phyloP scores from a whole-genome alignment of 768 basidiomycete species.

The Dioszegia hungarica region DNA sequence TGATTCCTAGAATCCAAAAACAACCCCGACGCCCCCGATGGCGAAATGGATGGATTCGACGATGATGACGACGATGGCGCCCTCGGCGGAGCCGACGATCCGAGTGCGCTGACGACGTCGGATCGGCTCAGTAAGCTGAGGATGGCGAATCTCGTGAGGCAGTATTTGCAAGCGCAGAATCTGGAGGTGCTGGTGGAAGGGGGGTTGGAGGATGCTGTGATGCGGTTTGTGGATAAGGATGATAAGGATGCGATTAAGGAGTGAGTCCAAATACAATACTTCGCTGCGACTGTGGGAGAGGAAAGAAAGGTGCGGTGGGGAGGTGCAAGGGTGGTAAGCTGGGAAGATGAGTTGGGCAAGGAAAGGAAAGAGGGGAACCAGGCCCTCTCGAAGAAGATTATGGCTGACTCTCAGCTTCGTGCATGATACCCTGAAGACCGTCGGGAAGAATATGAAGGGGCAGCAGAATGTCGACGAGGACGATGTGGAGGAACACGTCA shows the following conservation, averaged over 20 bases:
- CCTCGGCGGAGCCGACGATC: too few species aligned
- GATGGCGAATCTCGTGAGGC: slow-evolving; percentile 82
- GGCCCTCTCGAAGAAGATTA: too few species aligned
- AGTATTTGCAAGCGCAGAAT: slow-evolving; percentile 88
- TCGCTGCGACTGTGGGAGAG: too few species aligned
- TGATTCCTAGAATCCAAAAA: slow-evolving; percentile 55
- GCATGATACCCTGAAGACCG: slow-evolving; percentile 45
- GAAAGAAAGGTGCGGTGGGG: too few species aligned
- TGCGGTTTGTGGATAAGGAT: slow-evolving; percentile 95
- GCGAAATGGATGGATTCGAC: slow-evolving; percentile 60
- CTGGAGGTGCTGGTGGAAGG: slow-evolving; percentile 82
- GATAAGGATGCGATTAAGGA: slow-evolving; percentile 84
- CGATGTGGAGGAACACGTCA: slow-evolving; percentile 48
- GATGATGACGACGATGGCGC: slow-evolving; percentile 58
- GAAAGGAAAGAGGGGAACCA: too few species aligned
- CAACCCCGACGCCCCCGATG: slow-evolving; percentile 73
- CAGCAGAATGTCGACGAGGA: slow-evolving; percentile 43
- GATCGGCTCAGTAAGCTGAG: slow-evolving; percentile 63
- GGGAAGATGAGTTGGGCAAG: too few species aligned
- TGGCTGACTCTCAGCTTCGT: slow-evolving; percentile 46
- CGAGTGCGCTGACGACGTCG: slow-evolving; percentile 28
- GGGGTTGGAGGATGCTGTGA: slow-evolving; percentile 90
- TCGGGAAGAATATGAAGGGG: slow-evolving; percentile 35
- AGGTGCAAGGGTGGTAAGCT: too few species aligned
- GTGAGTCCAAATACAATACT: too few species aligned